Base-by-base conservation (phyloP, 805 yeast genomes). In the Clavispora fructus region DNA sequence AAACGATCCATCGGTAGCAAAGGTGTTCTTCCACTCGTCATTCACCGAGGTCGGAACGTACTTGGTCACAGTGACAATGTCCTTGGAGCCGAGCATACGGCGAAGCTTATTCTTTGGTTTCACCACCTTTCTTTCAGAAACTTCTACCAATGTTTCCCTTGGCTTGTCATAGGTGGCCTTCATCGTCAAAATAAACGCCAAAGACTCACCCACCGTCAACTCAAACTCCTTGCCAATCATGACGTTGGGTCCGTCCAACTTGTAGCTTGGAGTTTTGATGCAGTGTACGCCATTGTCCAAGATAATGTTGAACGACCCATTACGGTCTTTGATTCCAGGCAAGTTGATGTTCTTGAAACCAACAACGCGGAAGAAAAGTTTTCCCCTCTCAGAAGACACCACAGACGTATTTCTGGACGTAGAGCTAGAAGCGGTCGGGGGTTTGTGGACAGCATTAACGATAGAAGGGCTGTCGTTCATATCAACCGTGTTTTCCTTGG, bases 1-100 rank as follows among this genome's bases (percentile, higher is more conserved):
- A 73, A 87, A 90, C 32, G 96, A 87, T 1, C 98, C 98, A 62
- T 89, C 95, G 30, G 74, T 73, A 1, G 97, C 96, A 51, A 89
- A 75, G 45, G 78, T 67, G 30, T 71, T 63, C 30, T 77, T 78
- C 85, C 92, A 78, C 2, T 74, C 67, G 66, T 86, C 95, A 4
- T 65, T 63, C 1, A 75, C 69, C 29, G 77, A 73, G 49, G 71
- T 71, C 2, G 82, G 73, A 6, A 82, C 77, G 49, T 73, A 78
- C 52, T 68, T 79, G 43, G 80, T 78, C 2, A 77, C 69, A 4
- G 75, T 71, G 35, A 78, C 57, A 12, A 71, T 56, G 39, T 76
- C 77, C 55, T 74, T 78, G 52, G 67, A 71, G 14, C 80, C 79
- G 48, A 78, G 64, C 31, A 75, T 40, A 47, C 77, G 65, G 49